Percentiles rank a stretch among this genome's conserved stretches.
These are phyloP conservation scores for Mortierella sp. DNA, from an alignment of 371 early-diverging fungal species.

Conservation along the genomic window DNA sequence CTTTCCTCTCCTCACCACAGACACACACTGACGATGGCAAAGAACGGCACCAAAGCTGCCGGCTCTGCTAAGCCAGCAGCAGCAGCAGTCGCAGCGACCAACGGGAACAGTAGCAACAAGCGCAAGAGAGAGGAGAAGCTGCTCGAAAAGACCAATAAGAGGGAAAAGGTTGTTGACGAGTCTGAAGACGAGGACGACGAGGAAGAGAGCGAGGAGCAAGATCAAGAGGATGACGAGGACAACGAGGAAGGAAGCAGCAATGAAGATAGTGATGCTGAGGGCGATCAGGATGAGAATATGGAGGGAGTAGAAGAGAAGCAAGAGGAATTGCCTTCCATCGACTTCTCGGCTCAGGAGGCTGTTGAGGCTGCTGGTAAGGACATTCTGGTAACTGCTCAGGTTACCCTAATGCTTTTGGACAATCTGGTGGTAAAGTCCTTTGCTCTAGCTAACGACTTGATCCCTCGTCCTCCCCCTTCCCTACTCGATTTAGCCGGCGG, in stretches of 20 bases:
- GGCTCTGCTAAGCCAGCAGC: conserved; percentile 39
- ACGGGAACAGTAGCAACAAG: conserved; percentile 34
- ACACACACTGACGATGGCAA: conserved; percentile 38
- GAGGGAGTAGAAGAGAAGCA: conserved; percentile 25
- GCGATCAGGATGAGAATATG: conserved; percentile 25
- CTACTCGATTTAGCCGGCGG: conserved; percentile 16
- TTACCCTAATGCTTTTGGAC: too few relatives aligned
- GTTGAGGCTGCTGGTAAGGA: conserved; percentile 18
- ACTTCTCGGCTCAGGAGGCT: conserved; percentile 38
- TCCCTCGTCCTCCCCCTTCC: background rate
- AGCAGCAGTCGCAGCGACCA: conserved; percentile 20
- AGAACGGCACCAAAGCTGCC: conserved; percentile 39
- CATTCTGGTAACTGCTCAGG: too few relatives aligned
- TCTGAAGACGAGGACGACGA: conserved; percentile 51
- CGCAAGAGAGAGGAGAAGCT: conserved; percentile 53
- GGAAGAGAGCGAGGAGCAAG: conserved; percentile 44
- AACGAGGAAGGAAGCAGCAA: conserved; percentile 49
- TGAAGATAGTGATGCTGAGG: conserved; percentile 52
- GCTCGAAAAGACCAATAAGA: conserved; percentile 51
- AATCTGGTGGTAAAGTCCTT: too few relatives aligned
- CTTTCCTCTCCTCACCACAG: conserved; percentile 2
- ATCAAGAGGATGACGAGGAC: conserved; percentile 49
- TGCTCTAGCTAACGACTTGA: too few relatives aligned
- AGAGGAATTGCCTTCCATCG: conserved; percentile 36
- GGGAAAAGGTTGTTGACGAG: conserved; percentile 50